Base-by-base conservation (phyloP, 2,329 filamentous ascomycete genomes). In the Dichotomopilus funicola region DNA sequence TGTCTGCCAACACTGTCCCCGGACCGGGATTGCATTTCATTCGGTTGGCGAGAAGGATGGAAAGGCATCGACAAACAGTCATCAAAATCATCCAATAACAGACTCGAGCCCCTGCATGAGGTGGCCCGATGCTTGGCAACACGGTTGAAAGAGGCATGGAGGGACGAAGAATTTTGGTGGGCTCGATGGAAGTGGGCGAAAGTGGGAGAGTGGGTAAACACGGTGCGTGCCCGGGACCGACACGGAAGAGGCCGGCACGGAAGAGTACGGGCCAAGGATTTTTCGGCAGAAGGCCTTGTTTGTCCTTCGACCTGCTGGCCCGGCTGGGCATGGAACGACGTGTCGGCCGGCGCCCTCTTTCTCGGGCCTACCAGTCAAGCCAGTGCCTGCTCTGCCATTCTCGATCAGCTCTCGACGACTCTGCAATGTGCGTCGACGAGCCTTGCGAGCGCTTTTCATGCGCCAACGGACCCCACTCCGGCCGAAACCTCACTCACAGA, bases 211-310 rank as follows among this genome's bases (percentile, higher is more conserved):
- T 27, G 19, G 46, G 49, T 49, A 35, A 10, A 31, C 45, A 50
- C 46, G 41, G 46, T 45, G 54, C 50, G 41, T 36, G 8, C 43
- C 13, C 38, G 37, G 10, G 33, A n/a, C 43, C 37, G 31, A 33
- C 42, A 33, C 41, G 49, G 49, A 41, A 38, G 8, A 11, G 40
- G 13, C 44, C 41, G 46, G 13, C 19, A 46, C 50, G 54, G 50
- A 53, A 56, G 49, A 36, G 35, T 36, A 53, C 50, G 51, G 54
- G 46, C 55, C 55, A 57, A 54, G 55, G 51, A 27, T 27, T 57
- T 51, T 51, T 57, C 55, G 51, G 45, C 27, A 49, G 42, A 10
- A 8, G 31, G 40, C 50, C 31, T 53, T 50, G 42, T 53, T 45
- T 53, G 13, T 27, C 19, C 37, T 40, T 27, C 19, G 19, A 27